These are phyloP conservation scores for Benincasa hispida DNA, from an alignment of 306 rosid genomes.

Conservation along the genomic window DNA sequence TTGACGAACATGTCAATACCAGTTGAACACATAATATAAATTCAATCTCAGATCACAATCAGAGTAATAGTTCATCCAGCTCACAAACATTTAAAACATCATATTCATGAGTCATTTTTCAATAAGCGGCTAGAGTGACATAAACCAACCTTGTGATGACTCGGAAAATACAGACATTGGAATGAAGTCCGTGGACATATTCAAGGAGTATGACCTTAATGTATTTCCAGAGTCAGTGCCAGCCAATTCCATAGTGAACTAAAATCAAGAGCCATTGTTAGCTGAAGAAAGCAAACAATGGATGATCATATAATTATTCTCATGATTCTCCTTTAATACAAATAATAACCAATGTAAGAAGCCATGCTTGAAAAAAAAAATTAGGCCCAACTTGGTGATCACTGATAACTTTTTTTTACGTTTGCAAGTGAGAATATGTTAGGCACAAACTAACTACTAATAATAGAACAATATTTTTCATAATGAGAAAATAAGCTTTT, in stretches of 20 bases:
- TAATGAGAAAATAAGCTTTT: not conserved
- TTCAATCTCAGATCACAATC: not conserved
- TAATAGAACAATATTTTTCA: not conserved
- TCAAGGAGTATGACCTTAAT: constrained; percentile 49
- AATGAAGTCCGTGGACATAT: constrained; percentile 45
- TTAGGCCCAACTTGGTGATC: not conserved
- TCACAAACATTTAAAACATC: not conserved
- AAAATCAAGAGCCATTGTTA: constrained; percentile 8
- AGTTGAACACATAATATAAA: not conserved
- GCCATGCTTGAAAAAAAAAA: not conserved
- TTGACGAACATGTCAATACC: not conserved
- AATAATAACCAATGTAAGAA: not conserved
- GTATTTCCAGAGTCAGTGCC: constrained; percentile 43
- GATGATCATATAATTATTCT: not conserved
- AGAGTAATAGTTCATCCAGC: not conserved
- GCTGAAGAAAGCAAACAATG: not conserved
- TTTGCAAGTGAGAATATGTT: not conserved
- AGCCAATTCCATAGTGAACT: constrained; percentile 92
- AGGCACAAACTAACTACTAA: not conserved
- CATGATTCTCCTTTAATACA: not conserved
- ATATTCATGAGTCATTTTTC: not conserved
- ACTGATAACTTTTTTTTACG: not conserved
- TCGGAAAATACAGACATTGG: constrained; percentile 83
- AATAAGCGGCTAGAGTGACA: not conserved
- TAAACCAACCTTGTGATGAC: constrained; percentile 48